Conservation (phyloP, 1,139 yeast genomes). For the Saccharomyces hybrid region DNA sequence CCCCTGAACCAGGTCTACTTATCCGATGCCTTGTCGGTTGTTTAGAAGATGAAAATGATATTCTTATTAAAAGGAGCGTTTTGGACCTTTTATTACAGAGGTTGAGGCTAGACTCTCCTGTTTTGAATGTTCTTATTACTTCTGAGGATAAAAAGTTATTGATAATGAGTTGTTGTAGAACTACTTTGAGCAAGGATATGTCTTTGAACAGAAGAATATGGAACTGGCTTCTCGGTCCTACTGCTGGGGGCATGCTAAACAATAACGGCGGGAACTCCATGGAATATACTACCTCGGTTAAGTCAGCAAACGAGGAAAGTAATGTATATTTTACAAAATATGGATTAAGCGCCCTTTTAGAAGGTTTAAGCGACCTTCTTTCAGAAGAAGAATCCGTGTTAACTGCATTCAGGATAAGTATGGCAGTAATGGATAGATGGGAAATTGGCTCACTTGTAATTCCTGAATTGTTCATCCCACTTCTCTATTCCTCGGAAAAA, state of each 20-base stretch:
- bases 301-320: conserved; percentile 8
- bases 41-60: conserved; percentile 48
- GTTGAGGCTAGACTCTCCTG: conserved; percentile 55
- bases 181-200: conserved; percentile 81
- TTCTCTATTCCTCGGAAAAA: conserved; percentile 38
- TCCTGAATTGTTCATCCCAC: conserved; percentile 60
- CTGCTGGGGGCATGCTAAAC: conserved; percentile 6
- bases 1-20: conserved; percentile 74
- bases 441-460: conserved; percentile 73
- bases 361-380: conserved; percentile 48
- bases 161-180: conserved; percentile 53
- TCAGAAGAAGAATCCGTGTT: conserved; percentile 29
- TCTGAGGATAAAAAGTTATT: conserved; percentile 50
- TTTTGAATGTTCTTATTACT: conserved; percentile 43
- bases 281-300: not conserved
- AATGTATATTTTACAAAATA: conserved; percentile 49
- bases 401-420: conserved; percentile 51
- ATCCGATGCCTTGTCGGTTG: conserved; percentile 68
- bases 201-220: conserved; percentile 86
- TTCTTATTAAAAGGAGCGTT: conserved; percentile 81
- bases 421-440: conserved; percentile 85
- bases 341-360: conserved; percentile 45
- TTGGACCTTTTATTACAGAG: conserved; percentile 69
- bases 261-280: conserved; percentile 5
- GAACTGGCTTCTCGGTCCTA: conserved; percentile 85